These are phyloP conservation scores for Sporisorium iseilematis-ciliati DNA, from an alignment of 1,284 basidiomycete genomes.

Conservation along the genomic window DNA sequence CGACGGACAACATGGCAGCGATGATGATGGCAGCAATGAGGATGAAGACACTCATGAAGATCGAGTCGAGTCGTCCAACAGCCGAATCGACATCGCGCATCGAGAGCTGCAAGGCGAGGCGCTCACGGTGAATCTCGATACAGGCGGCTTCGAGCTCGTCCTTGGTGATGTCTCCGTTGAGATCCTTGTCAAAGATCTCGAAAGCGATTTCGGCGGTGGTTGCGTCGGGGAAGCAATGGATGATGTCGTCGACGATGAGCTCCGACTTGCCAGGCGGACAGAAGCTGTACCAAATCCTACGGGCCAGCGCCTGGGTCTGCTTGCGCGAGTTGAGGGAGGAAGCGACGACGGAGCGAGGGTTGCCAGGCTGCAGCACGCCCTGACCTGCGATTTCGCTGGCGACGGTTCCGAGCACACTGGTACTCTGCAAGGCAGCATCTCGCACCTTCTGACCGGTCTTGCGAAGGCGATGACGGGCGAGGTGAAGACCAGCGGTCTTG, in stretches of 20 bases:
- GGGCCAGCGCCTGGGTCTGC: constrained; percentile 85
- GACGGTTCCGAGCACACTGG: constrained; percentile 71
- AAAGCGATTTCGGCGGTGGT: constrained; percentile 73
- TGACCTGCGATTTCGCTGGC: constrained; percentile 74
- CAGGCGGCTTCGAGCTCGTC: constrained; percentile 83
- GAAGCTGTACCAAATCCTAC: constrained; percentile 89
- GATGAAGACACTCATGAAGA: constrained; percentile 73
- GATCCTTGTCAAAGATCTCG: constrained; percentile 84
- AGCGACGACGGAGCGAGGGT: constrained; percentile 47
- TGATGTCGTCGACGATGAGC: constrained; percentile 80
- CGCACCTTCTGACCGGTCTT: constrained; percentile 51
- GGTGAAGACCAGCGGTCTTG: constrained; percentile 42
- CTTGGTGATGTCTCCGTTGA: constrained; percentile 81
- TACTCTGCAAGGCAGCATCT: constrained; percentile 71
- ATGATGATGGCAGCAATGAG: constrained; percentile 79
- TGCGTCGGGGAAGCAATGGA: constrained; percentile 76
- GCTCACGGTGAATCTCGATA: constrained; percentile 84
- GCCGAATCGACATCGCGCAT: constrained; percentile 91
- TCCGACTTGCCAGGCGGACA: constrained; percentile 71
- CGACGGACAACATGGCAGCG: constrained; percentile 74
- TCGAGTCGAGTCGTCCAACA: constrained; percentile 74
- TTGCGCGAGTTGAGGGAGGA: constrained; percentile 71
- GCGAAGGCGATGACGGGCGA: constrained; percentile 30
- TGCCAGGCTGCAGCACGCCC: constrained; percentile 77
- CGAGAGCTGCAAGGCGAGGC: constrained; percentile 83